phyloP scores from a whole-genome alignment of 768 basidiomycete species.

The Tulasnella sp. region DNA sequence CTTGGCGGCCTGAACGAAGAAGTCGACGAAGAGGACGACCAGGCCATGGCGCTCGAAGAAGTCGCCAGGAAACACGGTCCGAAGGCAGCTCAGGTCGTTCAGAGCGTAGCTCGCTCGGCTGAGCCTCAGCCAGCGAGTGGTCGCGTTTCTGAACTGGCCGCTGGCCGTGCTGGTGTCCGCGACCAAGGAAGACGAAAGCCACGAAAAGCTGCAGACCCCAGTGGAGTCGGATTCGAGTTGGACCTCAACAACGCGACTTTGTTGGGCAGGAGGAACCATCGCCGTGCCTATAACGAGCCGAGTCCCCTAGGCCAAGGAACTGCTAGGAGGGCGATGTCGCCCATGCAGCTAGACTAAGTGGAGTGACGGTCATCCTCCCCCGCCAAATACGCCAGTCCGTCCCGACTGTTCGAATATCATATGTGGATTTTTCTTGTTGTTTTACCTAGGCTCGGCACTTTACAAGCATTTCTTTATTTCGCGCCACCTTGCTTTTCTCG shows the following conservation, averaged over 20 bases:
- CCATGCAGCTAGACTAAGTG: background rate
- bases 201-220: constrained; percentile 32
- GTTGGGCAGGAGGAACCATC: constrained; percentile 47
- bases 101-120: constrained; percentile 31
- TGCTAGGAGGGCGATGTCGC: background rate
- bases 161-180: constrained; percentile 68
- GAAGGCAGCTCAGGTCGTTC: constrained; percentile 41
- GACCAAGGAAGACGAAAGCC: constrained; percentile 44
- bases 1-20: constrained; percentile 88
- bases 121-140: constrained; percentile 11
- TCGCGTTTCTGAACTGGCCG: constrained; percentile 40
- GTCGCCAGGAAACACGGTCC: constrained; percentile 44
- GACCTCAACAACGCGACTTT: constrained; percentile 84
- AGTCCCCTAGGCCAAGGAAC: constrained; percentile 17
- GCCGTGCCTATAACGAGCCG: constrained; percentile 7
- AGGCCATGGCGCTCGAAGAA: constrained; percentile 51
- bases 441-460: background rate
- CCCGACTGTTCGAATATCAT: background rate
- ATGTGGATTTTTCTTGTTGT: background rate
- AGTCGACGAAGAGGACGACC: constrained; percentile 65
- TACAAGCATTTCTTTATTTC: constrained; percentile 3
- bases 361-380: background rate
- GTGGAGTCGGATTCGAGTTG: constrained; percentile 62
- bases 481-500: background rate
- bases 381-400: background rate